Conservation (phyloP, 1,284 basidiomycete genomes). For the Puccinia triticina region DNA sequence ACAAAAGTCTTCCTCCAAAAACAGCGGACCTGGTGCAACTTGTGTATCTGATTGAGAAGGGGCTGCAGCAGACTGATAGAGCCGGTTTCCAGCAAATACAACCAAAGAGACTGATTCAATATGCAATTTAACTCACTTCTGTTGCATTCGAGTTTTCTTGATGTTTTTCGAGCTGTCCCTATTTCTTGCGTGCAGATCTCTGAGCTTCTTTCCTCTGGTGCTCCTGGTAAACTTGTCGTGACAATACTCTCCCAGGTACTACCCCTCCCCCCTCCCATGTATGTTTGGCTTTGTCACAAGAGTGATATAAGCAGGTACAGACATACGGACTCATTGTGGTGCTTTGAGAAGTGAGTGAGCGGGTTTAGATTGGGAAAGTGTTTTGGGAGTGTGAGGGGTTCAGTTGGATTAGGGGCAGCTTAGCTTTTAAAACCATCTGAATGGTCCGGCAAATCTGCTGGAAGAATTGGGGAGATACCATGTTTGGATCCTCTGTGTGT, state of each 20-base stretch:
- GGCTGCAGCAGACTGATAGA: neutral
- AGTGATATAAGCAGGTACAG: too few species aligned
- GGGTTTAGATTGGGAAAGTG: neutral
- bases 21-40: neutral
- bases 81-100: neutral
- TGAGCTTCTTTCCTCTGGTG: neutral
- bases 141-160: too few species aligned
- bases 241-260: neutral
- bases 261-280: neutral
- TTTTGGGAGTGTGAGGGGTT: neutral
- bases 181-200: neutral
- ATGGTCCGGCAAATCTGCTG: too few species aligned
- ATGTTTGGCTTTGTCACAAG: neutral
- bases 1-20: too few species aligned
- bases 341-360: too few species aligned
- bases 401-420: neutral
- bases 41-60: neutral
- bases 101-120: neutral
- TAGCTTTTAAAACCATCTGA: neutral
- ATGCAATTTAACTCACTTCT: too few species aligned
- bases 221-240: neutral
- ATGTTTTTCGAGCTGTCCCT: neutral
- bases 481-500: too few species aligned
- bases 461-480: too few species aligned
- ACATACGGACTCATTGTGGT: too few species aligned